A percentile compares a stretch with the other conserved stretches of the same genome.
Evolutionary conservation across 192 early-diverging fungal species (phyloP).

Genomic region (Linnemannia schmuckeri): DNA sequence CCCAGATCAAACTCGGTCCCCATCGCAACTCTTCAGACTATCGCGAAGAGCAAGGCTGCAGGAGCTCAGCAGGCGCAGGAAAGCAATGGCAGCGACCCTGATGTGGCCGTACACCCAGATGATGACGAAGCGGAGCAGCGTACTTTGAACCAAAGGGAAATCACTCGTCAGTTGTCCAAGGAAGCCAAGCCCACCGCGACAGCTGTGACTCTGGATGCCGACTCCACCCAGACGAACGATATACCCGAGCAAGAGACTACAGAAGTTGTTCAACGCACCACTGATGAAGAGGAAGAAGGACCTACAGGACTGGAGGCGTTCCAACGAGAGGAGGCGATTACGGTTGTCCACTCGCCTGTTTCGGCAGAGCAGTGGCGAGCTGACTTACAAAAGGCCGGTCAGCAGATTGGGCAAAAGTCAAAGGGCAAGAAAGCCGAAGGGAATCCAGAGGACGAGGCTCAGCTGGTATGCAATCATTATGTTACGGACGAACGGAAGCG

Average conservation of each 20-base stretch:
- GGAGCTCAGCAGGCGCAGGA: constrained; percentile 14
- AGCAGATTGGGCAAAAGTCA: constrained; percentile 16
- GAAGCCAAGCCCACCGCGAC: neutral
- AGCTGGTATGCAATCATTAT: constrained; percentile 27
- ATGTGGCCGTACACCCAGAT: neutral
- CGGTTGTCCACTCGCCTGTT: constrained; percentile 39
- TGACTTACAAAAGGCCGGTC: constrained; percentile 43
- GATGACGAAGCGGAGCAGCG: constrained; percentile 2
- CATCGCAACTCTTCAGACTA: constrained; percentile 14
- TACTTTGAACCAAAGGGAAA: constrained; percentile 19
- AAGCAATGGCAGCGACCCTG: neutral
- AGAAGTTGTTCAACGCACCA: neutral
- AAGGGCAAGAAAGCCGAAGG: constrained; percentile 25
- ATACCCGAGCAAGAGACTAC: neutral
- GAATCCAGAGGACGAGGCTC: constrained; percentile 39
- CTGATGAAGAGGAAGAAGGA: constrained; percentile 1
- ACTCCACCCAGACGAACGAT: neutral
- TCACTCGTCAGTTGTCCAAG: constrained; percentile 15
- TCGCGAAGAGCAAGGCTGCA: constrained; percentile 12
- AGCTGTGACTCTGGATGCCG: neutral
- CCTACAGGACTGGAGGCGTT: constrained; percentile 31
- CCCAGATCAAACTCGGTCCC: constrained; percentile 51
- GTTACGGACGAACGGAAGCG: neutral
- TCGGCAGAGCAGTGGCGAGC: constrained; percentile 41
- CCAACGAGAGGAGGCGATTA: constrained; percentile 42